A percentile compares a stretch with the other conserved stretches of the same genome.
Evolutionary conservation across 148 eudicot genomes (phyloP).

Genomic region (Polygonum aviculare): DNA sequence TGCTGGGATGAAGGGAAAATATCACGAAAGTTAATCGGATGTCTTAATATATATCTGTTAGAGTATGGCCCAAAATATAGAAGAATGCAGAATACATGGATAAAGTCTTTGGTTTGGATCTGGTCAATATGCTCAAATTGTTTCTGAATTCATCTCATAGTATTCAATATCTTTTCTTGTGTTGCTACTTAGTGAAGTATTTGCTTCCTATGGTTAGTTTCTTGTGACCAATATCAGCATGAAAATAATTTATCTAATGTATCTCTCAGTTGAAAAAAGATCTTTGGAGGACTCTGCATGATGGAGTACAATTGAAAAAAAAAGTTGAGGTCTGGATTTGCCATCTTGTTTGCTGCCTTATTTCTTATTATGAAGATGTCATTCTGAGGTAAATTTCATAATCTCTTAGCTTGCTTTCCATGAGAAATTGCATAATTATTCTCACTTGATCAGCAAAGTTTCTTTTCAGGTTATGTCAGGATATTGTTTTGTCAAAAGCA

Average conservation of each 20-base stretch:
- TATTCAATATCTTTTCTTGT: neutral
- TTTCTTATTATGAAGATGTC: slow-evolving; percentile 65
- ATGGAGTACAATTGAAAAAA: slow-evolving; percentile 66
- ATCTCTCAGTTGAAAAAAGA: slow-evolving; percentile 52
- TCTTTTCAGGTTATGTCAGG: slow-evolving; percentile 75
- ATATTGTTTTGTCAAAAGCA: slow-evolving; percentile 75
- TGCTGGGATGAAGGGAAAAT: no score
- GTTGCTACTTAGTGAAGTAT: neutral
- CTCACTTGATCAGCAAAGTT: neutral
- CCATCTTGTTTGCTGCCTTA: slow-evolving; percentile 75
- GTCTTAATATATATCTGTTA: no score
- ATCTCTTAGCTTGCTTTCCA: slow-evolving; percentile 3
- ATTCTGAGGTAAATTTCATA: slow-evolving; percentile 48
- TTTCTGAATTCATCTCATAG: neutral
- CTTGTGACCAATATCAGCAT: neutral
- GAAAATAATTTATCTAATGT: neutral
- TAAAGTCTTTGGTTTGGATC: neutral
- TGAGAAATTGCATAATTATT: slow-evolving; percentile 7
- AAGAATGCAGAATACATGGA: no score
- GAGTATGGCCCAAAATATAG: no score
- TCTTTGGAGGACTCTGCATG: slow-evolving; percentile 55
- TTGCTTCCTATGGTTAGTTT: neutral
- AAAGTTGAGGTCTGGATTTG: slow-evolving; percentile 83
- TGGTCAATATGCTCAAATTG: neutral
- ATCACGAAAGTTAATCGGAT: no score